Evolutionary conservation across 1,284 basidiomycete genomes (phyloP).

Genomic region (Cutaneotrichosporon arboriforme): DNA sequence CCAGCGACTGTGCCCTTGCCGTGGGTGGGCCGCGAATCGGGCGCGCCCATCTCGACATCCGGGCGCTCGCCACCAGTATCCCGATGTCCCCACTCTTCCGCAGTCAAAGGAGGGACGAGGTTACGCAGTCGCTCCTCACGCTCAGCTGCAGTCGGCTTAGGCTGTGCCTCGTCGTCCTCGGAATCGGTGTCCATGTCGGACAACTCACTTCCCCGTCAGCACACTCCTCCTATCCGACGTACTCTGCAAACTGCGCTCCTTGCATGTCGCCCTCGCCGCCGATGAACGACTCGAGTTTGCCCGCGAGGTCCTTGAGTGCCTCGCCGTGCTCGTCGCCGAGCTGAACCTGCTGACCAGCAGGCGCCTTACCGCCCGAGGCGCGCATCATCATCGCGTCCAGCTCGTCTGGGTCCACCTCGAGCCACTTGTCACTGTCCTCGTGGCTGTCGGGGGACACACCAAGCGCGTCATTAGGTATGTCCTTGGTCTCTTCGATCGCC

Average conservation of each 20-base stretch:
- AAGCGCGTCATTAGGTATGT: slow-evolving; percentile 7
- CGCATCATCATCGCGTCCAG: slow-evolving; percentile 43
- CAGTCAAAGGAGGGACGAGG: slow-evolving; percentile 46
- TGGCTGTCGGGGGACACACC: slow-evolving; percentile 7
- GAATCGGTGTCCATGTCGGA: slow-evolving; percentile 42
- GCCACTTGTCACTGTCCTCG: slow-evolving; percentile 45
- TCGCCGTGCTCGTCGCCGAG: slow-evolving; percentile 58
- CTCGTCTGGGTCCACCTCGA: slow-evolving; percentile 44
- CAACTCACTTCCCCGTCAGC: slow-evolving; percentile 31
- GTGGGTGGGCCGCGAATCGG: too few species aligned
- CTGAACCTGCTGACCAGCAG: slow-evolving; percentile 25
- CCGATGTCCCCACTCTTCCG: slow-evolving; percentile 49
- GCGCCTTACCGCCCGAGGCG: slow-evolving; percentile 15
- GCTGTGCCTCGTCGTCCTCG: slow-evolving; percentile 27
- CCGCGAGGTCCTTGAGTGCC: slow-evolving; percentile 66
- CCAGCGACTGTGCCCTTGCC: slow-evolving; percentile 10
- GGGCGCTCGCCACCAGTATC: too few species aligned
- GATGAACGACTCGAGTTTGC: slow-evolving; percentile 78
- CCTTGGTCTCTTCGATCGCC: slow-evolving; percentile 51
- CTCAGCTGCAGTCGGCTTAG: slow-evolving; percentile 30
- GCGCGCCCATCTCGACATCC: too few species aligned
- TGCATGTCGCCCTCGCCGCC: slow-evolving; percentile 79
- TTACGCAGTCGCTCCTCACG: slow-evolving; percentile 35
- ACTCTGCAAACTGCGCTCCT: slow-evolving; percentile 85
- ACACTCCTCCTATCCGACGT: slow-evolving; percentile 39